phyloP scores from a whole-genome alignment of 495 filamentous ascomycete species.

The Sabuloglossum arenarium region DNA sequence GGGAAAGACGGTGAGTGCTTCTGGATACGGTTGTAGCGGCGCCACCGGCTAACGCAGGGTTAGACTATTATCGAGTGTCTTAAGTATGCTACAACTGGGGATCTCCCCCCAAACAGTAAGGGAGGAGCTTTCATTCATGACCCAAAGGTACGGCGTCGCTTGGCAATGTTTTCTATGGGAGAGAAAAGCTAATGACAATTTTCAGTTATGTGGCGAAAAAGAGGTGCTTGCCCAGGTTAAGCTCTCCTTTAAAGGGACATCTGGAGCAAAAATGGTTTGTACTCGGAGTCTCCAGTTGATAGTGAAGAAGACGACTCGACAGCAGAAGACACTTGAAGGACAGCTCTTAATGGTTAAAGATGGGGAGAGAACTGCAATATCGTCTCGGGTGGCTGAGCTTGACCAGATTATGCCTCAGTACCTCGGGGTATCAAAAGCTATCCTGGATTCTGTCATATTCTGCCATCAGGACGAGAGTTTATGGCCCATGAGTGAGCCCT shows the following conservation, averaged over 20 bases:
- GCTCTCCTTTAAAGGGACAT: conserved; percentile 58
- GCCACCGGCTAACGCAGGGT: not conserved
- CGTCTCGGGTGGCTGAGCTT: conserved; percentile 57
- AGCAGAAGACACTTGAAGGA: conserved; percentile 63
- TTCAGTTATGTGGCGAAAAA: conserved; percentile 61
- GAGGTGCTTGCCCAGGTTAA: conserved; percentile 85
- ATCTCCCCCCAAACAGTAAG: conserved; percentile 76
- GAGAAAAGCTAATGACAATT: conserved; percentile 6
- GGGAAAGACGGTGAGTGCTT: conserved; percentile 57
- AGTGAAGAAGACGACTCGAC: conserved; percentile 55
- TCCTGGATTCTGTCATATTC: conserved; percentile 89
- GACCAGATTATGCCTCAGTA: conserved; percentile 69
- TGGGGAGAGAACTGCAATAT: conserved; percentile 61
- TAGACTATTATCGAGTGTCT: conserved; percentile 96
- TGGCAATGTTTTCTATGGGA: not conserved
- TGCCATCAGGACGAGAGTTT: conserved; percentile 96
- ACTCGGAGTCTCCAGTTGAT: conserved; percentile 67
- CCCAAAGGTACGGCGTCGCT: conserved; percentile 38
- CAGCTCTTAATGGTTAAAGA: conserved; percentile 50
- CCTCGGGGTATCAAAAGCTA: conserved; percentile 73
- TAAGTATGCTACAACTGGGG: conserved; percentile 92
- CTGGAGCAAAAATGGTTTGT: conserved; percentile 55
- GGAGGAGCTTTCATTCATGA: conserved; percentile 94
- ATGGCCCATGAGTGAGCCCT: conserved; percentile 91
- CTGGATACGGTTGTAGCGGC: not conserved